Evolutionary conservation across 192 early-diverging fungal species (phyloP).

Genomic region (Coemansia sp.): DNA sequence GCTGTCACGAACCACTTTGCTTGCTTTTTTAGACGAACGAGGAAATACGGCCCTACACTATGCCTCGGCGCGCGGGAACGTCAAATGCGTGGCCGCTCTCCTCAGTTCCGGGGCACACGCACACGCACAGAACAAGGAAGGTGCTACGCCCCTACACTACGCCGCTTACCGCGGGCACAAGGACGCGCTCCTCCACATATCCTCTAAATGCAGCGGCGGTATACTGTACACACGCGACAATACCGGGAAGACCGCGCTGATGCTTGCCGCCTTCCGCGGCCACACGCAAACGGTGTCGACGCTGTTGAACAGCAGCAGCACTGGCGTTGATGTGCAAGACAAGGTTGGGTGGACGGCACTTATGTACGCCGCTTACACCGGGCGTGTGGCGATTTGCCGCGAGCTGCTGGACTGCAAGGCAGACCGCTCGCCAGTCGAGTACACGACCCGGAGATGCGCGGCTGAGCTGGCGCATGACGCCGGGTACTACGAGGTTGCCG

Average conservation of each 20-base stretch:
- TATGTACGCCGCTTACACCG: constrained; percentile 51
- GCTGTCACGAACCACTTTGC: not conserved
- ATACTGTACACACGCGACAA: constrained; percentile 15
- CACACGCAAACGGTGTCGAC: constrained; percentile 28
- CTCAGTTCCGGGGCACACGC: not conserved
- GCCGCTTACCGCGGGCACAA: constrained; percentile 45
- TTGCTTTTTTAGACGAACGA: constrained; percentile 23
- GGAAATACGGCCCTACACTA: constrained; percentile 49
- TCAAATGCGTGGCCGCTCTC: constrained; percentile 20
- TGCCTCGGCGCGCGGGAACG: constrained; percentile 20
- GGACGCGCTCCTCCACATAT: constrained; percentile 9
- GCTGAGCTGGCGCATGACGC: constrained; percentile 30
- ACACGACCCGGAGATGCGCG: constrained; percentile 13
- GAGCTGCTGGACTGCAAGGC: constrained; percentile 38
- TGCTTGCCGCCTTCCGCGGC: constrained; percentile 50
- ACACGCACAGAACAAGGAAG: constrained; percentile 30
- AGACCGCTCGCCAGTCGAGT: constrained; percentile 9
- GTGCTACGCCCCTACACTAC: constrained; percentile 36
- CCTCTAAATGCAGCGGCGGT: not conserved
- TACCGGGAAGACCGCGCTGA: constrained; percentile 44
- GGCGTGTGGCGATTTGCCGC: constrained; percentile 50
- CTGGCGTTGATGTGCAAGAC: constrained; percentile 34
- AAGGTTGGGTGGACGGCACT: constrained; percentile 43
- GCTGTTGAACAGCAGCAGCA: constrained; percentile 12
- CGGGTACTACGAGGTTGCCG: constrained; percentile 52